phyloP scores from a whole-genome alignment of 2,329 filamentous ascomycete species.

The Arthrobotrys megalospora region DNA sequence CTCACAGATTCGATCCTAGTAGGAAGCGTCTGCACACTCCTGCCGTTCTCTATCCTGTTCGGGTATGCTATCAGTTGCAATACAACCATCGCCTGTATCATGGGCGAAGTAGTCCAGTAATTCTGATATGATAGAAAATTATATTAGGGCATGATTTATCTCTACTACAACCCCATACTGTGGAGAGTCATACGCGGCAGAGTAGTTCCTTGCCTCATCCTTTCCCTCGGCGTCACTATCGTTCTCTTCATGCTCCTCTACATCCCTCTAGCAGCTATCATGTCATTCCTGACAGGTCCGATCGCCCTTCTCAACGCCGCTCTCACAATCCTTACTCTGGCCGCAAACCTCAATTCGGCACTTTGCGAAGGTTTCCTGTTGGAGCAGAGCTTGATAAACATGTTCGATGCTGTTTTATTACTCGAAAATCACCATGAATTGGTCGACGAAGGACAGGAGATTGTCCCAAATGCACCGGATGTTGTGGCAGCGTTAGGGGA shows the following conservation, averaged over 20 bases:
- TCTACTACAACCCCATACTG: conserved; percentile 58
- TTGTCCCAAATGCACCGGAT: conserved; percentile 47
- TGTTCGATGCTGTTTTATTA: conserved; percentile 66
- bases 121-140: conserved; percentile 10
- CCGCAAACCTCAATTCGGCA: conserved; percentile 74
- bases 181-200: conserved; percentile 47
- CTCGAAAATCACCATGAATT: conserved; percentile 44
- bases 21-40: conserved; percentile 58
- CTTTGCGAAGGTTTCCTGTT: conserved; percentile 68
- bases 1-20: conserved; percentile 54
- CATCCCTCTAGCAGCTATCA: conserved; percentile 87
- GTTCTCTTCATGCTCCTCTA: conserved; percentile 91
- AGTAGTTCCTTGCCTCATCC: conserved; percentile 82
- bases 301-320: conserved; percentile 92
- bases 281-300: conserved; percentile 88
- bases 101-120: background rate
- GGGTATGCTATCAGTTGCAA: conserved; percentile 25
- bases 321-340: conserved; percentile 82
- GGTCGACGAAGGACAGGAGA: conserved; percentile 50
- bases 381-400: conserved; percentile 82
- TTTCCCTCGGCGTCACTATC: conserved; percentile 86
- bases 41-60: conserved; percentile 57
- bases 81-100: background rate
- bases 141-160: conserved; percentile 57
- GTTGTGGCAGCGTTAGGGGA: conserved; percentile 59